Evolutionary conservation across 2,329 filamentous ascomycete genomes (phyloP), one percentile per base, ranked within the genome.

Genomic region (Lecanicillium sp.): DNA sequence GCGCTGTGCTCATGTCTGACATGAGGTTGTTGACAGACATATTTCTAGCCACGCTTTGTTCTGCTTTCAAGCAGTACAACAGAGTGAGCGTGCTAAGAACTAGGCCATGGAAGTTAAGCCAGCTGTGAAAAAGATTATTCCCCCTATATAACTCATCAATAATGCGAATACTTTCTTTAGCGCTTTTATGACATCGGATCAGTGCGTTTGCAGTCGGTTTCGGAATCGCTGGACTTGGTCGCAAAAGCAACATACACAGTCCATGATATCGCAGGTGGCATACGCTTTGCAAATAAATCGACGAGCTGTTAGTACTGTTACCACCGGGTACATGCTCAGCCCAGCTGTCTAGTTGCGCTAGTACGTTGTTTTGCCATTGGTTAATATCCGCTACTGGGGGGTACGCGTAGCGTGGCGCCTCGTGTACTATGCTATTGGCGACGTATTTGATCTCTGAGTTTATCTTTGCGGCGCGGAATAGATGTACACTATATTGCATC

Each of bases 391-490:
- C 54, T 2, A 71, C 54, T 2, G 60, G 54, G 0, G 70, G 70
- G 29, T 67, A 71, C 0, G 70, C 66, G 37, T 73, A 74, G 6
- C 52, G 51, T 0, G 70, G 70, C 0, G 60, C 56, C 4, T 63
- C 58, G 17, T 64, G 58, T n/a, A 63, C 61, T 37, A 75, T 63
- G 37, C 70, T 73, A 38, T 75, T 71, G 27, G 70, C 64, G 3
- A 75, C 59, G 34, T 73, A 74, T 51, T 75, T 75, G n/a, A 75
- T 73, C 46, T 75, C 71, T 0, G 72, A 75, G 40, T 73, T 75
- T 5, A 74, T 54, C 14, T 59, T 64, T 0, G 65, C 56, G 1
- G 68, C 57, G 34, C 53, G 60, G 48, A 74, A 73, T 0, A 74
- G 50, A 35, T 73, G 70, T 7, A 73, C 60, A 0, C 68, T 62